Evolutionary conservation across 306 rosid species (phyloP), one percentile per base, ranked within the genome.

Genomic region (Cicer chorassanicum): DNA sequence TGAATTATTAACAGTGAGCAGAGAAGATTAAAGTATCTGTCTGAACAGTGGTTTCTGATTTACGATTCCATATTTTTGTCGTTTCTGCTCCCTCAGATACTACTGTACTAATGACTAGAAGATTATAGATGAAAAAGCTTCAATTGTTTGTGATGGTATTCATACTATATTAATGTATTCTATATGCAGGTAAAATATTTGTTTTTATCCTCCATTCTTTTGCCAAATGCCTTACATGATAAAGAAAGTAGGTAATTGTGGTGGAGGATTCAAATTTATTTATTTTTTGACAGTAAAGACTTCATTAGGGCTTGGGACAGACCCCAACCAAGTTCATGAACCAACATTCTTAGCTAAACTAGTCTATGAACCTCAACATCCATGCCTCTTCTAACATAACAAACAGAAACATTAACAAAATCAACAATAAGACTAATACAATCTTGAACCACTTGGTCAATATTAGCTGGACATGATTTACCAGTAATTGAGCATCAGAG

Each of bases 71-170:
- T 43, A 80, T 83, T 79, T 65, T 75, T 36, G 76, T 75, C 8
- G 76, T 79, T 80, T 60, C 75, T 83, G 76, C 64, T 64, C 70
- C 63, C 72, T 70, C 75, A 36, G 54, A 70, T 65, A 71, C 72
- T 63, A 64, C 68, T 80, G 87, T 83, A 80, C 73, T 76, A 60
- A 71, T 75, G 55, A 76, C 76, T 74, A 16, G 83, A 76, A 59
- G 38, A 51, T 83, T 60, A 61, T 72, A 73, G 48, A 76, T 70
- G 51, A 59, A 66, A 70, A 42, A 10, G 34, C 44, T 14, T 71
- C 64, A 57, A 39, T 70, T 71, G 50, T 76, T 65, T 70, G 48
- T 50, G 40, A 38, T 4, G 51, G 77, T 83, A 71, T 43, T 41
- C 75, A 4, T 71, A 62, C 79, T 34, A 75, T 70, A 74, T 73